phyloP scores from a whole-genome alignment of 2,329 filamentous ascomycete genomes.

The Trichoderma cornu-damae region DNA sequence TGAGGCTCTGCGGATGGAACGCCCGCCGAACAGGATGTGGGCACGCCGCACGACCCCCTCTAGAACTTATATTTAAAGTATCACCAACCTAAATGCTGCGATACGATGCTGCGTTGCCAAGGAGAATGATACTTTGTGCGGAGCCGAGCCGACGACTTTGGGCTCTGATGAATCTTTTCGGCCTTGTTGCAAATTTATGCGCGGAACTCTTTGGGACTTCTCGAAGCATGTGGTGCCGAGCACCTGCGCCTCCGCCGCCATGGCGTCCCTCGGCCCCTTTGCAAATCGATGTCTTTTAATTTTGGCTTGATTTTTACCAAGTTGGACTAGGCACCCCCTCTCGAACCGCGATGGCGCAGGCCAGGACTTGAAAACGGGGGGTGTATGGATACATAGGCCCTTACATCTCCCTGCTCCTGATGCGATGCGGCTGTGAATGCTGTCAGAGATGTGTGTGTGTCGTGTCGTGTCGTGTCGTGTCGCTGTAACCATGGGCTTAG shows the following conservation, averaged over 20 bases:
- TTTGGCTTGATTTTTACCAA: background rate
- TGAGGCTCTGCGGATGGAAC: background rate
- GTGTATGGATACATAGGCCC: too few species aligned
- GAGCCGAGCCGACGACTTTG: background rate
- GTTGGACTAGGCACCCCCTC: background rate
- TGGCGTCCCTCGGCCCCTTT: background rate
- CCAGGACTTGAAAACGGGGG: background rate
- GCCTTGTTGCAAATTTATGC: background rate
- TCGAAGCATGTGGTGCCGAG: too few species aligned
- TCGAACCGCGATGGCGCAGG: background rate
- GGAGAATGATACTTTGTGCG: background rate
- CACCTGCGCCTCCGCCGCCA: background rate
- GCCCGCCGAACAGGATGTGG: background rate
- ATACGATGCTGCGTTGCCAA: too few species aligned
- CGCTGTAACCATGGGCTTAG: background rate
- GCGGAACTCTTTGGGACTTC: too few species aligned
- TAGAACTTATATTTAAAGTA: too few species aligned
- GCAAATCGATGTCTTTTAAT: background rate
- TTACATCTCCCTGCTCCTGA: background rate
- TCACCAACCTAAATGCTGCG: too few species aligned
- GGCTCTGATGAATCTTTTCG: background rate
- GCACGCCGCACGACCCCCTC: background rate
- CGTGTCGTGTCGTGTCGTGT: too few species aligned
- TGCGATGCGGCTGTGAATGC: background rate
- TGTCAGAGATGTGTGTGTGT: too few species aligned